Evolutionary conservation across 768 basidiomycete genomes (phyloP).

Genomic region (Boletus rufocinnamomeus): DNA sequence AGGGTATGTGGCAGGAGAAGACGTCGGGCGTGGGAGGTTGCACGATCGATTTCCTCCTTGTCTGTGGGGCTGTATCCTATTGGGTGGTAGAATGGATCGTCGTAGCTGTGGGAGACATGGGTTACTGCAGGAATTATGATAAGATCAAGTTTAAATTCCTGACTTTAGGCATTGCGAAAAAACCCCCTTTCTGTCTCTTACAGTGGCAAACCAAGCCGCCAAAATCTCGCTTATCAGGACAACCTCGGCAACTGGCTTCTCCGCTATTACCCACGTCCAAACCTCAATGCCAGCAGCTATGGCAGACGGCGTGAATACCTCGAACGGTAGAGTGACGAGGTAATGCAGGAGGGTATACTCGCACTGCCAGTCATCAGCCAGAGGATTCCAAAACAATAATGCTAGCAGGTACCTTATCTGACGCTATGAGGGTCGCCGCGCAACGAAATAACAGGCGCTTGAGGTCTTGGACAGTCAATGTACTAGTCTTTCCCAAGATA

Average conservation of each 20-base stretch:
- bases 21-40: slow-evolving; percentile 65
- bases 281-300: slow-evolving; percentile 88
- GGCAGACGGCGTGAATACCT: slow-evolving; percentile 83
- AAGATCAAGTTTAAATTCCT: slow-evolving; percentile 30
- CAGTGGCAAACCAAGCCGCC: slow-evolving; percentile 84
- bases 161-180: slow-evolving; percentile 85
- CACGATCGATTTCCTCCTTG: slow-evolving; percentile 77
- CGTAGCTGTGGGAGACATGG: slow-evolving; percentile 55
- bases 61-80: slow-evolving; percentile 91
- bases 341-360: slow-evolving; percentile 86
- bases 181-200: slow-evolving; percentile 75
- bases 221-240: slow-evolving; percentile 83
- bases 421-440: slow-evolving; percentile 76
- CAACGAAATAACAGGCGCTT: slow-evolving; percentile 85
- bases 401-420: slow-evolving; percentile 50
- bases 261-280: slow-evolving; percentile 95
- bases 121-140: background rate
- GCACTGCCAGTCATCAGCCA: slow-evolving; percentile 50
- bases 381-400: background rate
- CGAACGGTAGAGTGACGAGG: slow-evolving; percentile 85
- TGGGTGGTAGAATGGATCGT: slow-evolving; percentile 85
- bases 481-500: slow-evolving; percentile 69
- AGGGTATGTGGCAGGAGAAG: slow-evolving; percentile 82
- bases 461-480: slow-evolving; percentile 79
- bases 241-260: slow-evolving; percentile 80